Evolutionary conservation across 331 rosid genomes (phyloP), one percentile per base, ranked within the genome.

Genomic region (Malus hybrid): DNA sequence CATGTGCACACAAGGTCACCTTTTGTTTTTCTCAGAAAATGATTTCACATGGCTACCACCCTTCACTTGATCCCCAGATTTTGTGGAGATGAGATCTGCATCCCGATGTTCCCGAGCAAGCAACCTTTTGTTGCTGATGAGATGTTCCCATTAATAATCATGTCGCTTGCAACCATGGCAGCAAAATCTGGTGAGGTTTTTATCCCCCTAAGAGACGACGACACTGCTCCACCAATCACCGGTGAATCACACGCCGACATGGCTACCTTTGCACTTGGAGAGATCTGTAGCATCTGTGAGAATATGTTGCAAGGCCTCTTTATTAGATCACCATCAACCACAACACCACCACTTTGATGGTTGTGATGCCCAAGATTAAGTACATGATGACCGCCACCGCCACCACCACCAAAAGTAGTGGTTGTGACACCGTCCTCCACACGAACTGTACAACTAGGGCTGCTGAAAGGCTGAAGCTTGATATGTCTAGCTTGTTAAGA

Each of bases 271-370:
- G 78, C 48, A 64, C 61, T 73, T 4, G 96, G 95, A 73, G 96
- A 91, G 93, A 93, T 93, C 96, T 93, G 98, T 84, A 91, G 93
- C 90, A 91, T 88, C 62, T 87, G 79, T 12, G 98, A 91, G 82
- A 93, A 91, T 73, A 88, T 83, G 83, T 85, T 86, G 78, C 75
- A 75, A 73, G 90, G 85, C 55, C 79, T 55, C 70, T 79, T 83
- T 61, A 78, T 10, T 34, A 22, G 50, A 34, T 79, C 75, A 29
- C 63, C 78, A 19, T 52, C 75, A 50, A 46, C 66, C 63, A 20
- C 14, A 61, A 14, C 29, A 62, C 42, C 10, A 48, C 22, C 29
- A 62, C 55, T 57, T 16, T 58, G 82, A n/a, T 33, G 72, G 6
- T 55, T 39, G 46, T 39, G 46, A 39, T 39, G 46, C 4, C 46